phyloP scores from a whole-genome alignment of 2,329 filamentous ascomycete species.

The Albophoma yamanashiensis region DNA sequence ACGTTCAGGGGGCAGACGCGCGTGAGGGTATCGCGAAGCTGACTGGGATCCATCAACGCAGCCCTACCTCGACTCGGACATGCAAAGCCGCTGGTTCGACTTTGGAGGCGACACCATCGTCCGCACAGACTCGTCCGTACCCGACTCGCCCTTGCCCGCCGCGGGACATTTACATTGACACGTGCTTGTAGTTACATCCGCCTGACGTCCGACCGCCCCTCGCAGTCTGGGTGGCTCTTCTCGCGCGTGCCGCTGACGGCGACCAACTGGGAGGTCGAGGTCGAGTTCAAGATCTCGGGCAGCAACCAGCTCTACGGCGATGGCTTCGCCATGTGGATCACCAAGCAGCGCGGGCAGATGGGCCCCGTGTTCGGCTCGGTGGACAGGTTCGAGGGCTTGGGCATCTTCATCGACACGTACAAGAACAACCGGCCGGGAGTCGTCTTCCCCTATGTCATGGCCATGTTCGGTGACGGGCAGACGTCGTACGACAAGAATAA shows the following conservation, averaged over 20 bases:
- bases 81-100: conserved; percentile 98
- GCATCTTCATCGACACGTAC: conserved; percentile 96
- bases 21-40: conserved; percentile 2
- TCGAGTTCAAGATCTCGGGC: conserved; percentile 91
- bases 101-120: conserved; percentile 94
- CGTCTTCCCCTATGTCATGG: conserved; percentile 97
- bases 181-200: conserved; percentile 66
- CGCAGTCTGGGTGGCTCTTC: conserved; percentile 87
- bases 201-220: conserved; percentile 80
- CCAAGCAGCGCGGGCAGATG: conserved; percentile 72
- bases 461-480: conserved; percentile 89
- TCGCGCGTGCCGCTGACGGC: conserved; percentile 89
- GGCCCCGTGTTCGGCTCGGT: conserved; percentile 81
- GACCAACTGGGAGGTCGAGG: conserved; percentile 96
- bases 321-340: conserved; percentile 96
- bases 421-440: conserved; percentile 97
- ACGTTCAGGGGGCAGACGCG: neutral
- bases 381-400: conserved; percentile 88
- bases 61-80: conserved; percentile 96
- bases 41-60: conserved; percentile 24
- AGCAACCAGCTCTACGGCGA: conserved; percentile 87
- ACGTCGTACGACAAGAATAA: conserved; percentile 86
- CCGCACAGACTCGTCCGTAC: conserved; percentile 53
- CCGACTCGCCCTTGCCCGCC: neutral
- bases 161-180: neutral